Evolutionary conservation across 2,329 filamentous ascomycete genomes (phyloP).

Genomic region (Penicillium sp.): DNA sequence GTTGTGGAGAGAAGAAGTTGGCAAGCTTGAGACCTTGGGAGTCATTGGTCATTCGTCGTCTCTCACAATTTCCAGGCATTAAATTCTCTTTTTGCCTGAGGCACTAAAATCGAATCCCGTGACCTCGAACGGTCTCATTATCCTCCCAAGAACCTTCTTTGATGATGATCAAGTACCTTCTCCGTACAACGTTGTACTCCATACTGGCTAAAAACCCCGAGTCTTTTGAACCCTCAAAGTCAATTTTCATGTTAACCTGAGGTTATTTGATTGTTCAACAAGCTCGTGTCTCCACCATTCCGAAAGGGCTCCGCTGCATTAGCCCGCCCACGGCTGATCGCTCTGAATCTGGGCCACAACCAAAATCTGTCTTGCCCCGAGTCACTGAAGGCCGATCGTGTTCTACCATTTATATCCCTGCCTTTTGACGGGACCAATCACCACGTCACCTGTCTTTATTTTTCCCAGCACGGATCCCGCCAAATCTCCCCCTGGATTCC

Average conservation of each 20-base stretch:
- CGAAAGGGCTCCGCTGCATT: conserved; percentile 30
- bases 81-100: background rate
- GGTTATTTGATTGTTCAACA: conserved; percentile 1
- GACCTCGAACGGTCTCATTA: background rate
- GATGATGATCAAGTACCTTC: background rate
- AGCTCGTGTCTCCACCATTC: conserved; percentile 23
- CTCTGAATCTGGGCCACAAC: conserved; percentile 27
- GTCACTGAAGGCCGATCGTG: conserved; percentile 20
- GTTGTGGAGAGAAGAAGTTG: no score
- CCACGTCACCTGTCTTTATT: conserved; percentile 1
- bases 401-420: conserved; percentile 16
- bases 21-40: no score
- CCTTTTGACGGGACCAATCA: conserved; percentile 22
- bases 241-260: conserved; percentile 1
- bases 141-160: background rate
- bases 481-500: conserved; percentile 21
- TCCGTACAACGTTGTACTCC: background rate
- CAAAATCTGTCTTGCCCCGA: conserved; percentile 24
- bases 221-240: background rate
- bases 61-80: no score
- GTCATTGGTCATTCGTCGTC: no score
- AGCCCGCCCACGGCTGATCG: conserved; percentile 31
- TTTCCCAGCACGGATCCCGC: conserved; percentile 3
- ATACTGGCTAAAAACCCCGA: background rate
- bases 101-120: background rate